Conservation (phyloP, 2,329 filamentous ascomycete species). For the Pseudophaeomoniella oleicola region DNA sequence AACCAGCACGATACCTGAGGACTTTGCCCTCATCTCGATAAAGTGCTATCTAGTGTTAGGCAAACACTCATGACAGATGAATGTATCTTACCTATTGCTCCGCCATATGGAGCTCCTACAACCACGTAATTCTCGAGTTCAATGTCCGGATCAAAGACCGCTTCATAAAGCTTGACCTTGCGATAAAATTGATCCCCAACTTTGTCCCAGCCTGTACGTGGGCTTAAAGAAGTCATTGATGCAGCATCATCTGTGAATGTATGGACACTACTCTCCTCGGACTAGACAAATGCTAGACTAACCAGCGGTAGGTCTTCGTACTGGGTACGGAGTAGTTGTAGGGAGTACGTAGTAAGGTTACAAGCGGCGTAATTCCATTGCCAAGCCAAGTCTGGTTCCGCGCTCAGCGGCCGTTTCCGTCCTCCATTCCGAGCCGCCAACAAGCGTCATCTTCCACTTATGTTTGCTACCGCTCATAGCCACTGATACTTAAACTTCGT, state of each 20-base stretch:
- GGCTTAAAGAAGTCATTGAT: slow-evolving; percentile 36
- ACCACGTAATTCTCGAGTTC: slow-evolving; percentile 92
- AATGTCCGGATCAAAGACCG: slow-evolving; percentile 80
- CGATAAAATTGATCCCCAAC: slow-evolving; percentile 91
- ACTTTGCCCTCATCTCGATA: slow-evolving; percentile 81
- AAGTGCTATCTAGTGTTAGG: slow-evolving; percentile 45
- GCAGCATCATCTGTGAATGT: background rate
- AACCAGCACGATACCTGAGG: slow-evolving; percentile 58
- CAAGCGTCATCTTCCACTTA: too few species aligned
- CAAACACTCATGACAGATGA: background rate
- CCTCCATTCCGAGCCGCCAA: too few species aligned
- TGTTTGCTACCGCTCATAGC: too few species aligned
- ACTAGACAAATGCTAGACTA: too few species aligned
- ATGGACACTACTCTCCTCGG: too few species aligned
- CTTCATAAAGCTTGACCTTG: slow-evolving; percentile 84
- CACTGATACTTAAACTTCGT: too few species aligned
- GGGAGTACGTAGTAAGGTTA: too few species aligned
- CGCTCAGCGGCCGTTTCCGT: too few species aligned
- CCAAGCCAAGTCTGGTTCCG: too few species aligned
- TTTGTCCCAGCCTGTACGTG: slow-evolving; percentile 86
- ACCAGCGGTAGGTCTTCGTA: too few species aligned
- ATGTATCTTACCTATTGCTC: slow-evolving; percentile 62
- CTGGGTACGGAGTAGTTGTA: too few species aligned
- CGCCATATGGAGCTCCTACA: slow-evolving; percentile 81
- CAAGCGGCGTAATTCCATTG: too few species aligned